Evolutionary conservation across 108 stramenopile genomes (phyloP), one percentile per base, ranked within the genome.

Genomic region (Fragilariopsis cylindrus): DNA sequence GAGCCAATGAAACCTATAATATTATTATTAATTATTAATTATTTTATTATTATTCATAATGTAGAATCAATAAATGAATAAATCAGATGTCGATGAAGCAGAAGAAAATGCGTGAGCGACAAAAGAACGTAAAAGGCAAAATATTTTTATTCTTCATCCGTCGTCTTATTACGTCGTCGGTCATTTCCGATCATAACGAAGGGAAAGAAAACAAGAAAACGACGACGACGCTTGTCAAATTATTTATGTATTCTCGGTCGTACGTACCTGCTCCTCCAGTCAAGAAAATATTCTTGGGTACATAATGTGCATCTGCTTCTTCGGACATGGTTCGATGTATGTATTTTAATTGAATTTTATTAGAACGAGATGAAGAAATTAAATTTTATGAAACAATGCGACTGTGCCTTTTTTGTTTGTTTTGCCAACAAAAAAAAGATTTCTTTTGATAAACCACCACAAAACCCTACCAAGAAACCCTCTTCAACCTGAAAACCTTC

Each of bases 191-290:
- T 56, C 7, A 56, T 21, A 56, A 19, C 55, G 55, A 9, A 4
- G 4, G 9, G 19, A 19, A 5, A 19, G 21, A 60, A 7, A 42
- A 39, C n/a, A 21, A 6, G 39, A 60, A 42, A 43, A 45, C 62
- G 4, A 63, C 39, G 47, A n/a, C 21, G 15, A 21, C 62, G 54
- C 13, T 6, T 52, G 65, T 13, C 30, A 18, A 19, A 42, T 13
- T 45, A 47, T 45, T 21, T 21, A 1, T 21, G 21, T 21, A 21
- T 21, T 21, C 21, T 21, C 21, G 21, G 21, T 21, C 49, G 60
- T 73, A 82, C 90, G 62, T 75, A 91, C 98, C 98, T 18, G 98
- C 98, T 48, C 98, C 98, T 60, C 97, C 98, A 1, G 98, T 98
- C 4, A 98, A 75, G 41, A 98, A 80, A 72, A 98, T 97, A 72